Conservation (phyloP, 2,329 filamentous ascomycete genomes). For the Didymella arachidicola region DNA sequence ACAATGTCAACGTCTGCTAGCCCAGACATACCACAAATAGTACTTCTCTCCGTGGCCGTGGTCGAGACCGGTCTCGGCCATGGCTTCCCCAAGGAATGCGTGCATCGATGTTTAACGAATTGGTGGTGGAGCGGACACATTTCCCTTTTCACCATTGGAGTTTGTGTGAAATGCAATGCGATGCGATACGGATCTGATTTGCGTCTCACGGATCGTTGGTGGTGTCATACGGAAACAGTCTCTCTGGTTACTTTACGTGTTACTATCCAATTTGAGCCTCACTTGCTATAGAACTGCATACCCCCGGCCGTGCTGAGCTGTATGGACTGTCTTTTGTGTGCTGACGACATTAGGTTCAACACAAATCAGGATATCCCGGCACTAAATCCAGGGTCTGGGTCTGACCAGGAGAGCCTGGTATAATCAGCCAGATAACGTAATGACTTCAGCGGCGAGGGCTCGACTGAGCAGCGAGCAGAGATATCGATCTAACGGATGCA, state of each 20-base stretch:
- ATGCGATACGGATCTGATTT: constrained; percentile 28
- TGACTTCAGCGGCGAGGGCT: not conserved
- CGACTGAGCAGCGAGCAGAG: not conserved
- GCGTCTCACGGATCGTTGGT: constrained; percentile 47
- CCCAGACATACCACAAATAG: constrained; percentile 37
- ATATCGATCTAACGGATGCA: not conserved
- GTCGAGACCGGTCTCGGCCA: constrained; percentile 19
- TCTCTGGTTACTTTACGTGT: constrained; percentile 48
- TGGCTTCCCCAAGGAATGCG: constrained; percentile 37
- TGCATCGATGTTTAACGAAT: constrained; percentile 47
- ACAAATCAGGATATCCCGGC: constrained; percentile 8
- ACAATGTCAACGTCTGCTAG: constrained; percentile 43
- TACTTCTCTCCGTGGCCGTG: constrained; percentile 28
- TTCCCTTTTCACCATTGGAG: constrained; percentile 48
- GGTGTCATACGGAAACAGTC: constrained; percentile 42
- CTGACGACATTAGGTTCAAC: constrained; percentile 8
- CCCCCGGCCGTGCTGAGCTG: not conserved
- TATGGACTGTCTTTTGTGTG: not conserved
- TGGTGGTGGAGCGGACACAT: constrained; percentile 49
- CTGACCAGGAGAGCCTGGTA: constrained; percentile 11
- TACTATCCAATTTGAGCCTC: constrained; percentile 51
- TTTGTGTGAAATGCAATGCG: constrained; percentile 48
- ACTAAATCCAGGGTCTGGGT: constrained; percentile 9
- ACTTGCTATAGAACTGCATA: constrained; percentile 34
- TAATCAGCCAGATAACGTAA: constrained; percentile 11